Evolutionary conservation across 106 monocot species (phyloP).

Genomic region (Platanthera zijinensis): DNA sequence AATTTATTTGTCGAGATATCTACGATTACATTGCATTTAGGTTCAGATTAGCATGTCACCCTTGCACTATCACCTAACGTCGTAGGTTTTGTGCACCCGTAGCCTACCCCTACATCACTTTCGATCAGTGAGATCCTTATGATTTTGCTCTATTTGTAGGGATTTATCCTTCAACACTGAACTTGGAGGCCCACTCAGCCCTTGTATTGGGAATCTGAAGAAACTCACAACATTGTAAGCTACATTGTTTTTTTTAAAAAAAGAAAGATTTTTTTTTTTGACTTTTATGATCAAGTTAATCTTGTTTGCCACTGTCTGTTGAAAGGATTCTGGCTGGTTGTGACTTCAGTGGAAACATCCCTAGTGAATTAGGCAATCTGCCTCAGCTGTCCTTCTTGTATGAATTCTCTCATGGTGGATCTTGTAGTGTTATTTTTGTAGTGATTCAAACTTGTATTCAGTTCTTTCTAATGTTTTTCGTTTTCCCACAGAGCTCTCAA

Average conservation of each 20-base stretch:
- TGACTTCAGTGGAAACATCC: constrained; percentile 22
- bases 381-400: constrained; percentile 17
- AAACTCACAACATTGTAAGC: constrained; percentile 39
- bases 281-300: not conserved
- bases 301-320: not conserved
- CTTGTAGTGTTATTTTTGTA: not conserved
- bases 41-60: no score
- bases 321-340: constrained; percentile 20
- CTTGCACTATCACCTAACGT: no score
- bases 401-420: not conserved
- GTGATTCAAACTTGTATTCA: not conserved
- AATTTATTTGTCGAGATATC: no score
- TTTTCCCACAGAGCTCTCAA: constrained; percentile 12
- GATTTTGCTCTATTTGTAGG: constrained; percentile 19
- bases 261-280: not conserved
- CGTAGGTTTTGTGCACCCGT: no score
- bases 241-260: not conserved
- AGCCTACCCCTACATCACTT: no score
- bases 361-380: constrained; percentile 23
- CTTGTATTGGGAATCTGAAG: constrained; percentile 28
- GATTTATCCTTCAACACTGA: constrained; percentile 45
- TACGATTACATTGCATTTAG: no score
- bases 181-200: constrained; percentile 23
- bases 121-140: not conserved
- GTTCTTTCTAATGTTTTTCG: not conserved